Base-by-base conservation (phyloP, 805 yeast genomes). In the Danielia reshetovae region DNA sequence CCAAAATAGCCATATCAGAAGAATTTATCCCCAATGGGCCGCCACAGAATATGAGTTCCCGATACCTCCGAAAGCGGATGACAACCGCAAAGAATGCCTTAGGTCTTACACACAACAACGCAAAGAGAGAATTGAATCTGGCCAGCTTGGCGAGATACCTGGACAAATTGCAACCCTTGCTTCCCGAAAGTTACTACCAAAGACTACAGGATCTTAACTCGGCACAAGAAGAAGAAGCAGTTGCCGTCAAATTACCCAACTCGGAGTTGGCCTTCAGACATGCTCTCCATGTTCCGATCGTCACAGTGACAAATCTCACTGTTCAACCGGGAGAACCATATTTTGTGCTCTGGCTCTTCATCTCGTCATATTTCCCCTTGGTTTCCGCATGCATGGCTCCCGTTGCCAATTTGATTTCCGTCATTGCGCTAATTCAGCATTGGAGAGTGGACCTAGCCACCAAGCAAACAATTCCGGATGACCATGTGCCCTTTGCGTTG, bases 331-430 rank as follows among this genome's bases (percentile, higher is more conserved):
- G 72, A 0, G 70, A 63, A 8, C 49, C 40, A 1, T 33, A 46
- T 18, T 65, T 65, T 37, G 40, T 63, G n/a, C 18, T 55, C 16
- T 85, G 94, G 93, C 82, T 81, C 45, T 48, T 72, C 10, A 57
- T 81, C 0, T 78, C 89, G 3, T 72, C 82, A 2, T 79, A 79
- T 45, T 71, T 85, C 43, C 96, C 96, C 0, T 69, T 86, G 17
- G 53, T 81, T 6, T 79, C 89, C 1, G 87, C 90, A 4, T 83
- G 90, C 45, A 49, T 80, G 24, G 94, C 93, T 0, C 95, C 95
- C 0, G 48, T 86, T 18, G 79, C 90, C 5, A 85, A 85, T 46
- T 72, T 84, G 69, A 70, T 79, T 27, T 81, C 90, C 0, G 65
- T 84, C 4, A 78, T 83, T 2, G 85, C 89, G 5, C 67, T 85